Conservation (phyloP, 495 filamentous ascomycete species). For the Podospora pseudocomata region DNA sequence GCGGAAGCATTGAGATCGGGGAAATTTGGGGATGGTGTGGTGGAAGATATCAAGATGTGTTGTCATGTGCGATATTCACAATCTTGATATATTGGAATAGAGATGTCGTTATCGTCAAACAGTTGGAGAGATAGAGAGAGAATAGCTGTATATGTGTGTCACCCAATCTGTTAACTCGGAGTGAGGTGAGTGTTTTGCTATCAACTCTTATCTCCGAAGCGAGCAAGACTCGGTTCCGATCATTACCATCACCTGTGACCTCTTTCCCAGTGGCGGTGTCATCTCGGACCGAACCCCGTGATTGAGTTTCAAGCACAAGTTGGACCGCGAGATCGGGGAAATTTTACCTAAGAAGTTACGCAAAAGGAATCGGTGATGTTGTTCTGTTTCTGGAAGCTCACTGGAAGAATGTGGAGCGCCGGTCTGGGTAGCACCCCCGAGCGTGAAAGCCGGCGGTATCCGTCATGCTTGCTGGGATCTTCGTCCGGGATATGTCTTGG, state of each 20-base stretch:
- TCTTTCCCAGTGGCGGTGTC: background rate
- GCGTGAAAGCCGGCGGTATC: conserved; percentile 18
- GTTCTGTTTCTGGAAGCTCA: background rate
- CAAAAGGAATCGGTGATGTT: background rate
- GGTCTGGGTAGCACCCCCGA: too few relatives aligned
- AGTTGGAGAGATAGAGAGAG: background rate
- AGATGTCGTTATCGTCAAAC: background rate
- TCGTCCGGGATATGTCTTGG: background rate
- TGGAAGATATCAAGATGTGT: background rate
- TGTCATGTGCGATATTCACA: background rate
- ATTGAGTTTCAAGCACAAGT: background rate
- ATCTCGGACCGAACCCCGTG: background rate
- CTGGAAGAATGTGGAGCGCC: background rate
- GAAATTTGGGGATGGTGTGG: background rate
- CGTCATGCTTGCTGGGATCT: conserved; percentile 3
- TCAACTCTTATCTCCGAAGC: background rate
- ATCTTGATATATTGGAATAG: background rate
- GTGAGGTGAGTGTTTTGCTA: too few relatives aligned
- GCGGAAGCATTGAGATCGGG: background rate
- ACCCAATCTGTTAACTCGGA: background rate
- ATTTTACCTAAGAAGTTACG: background rate
- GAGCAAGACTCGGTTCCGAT: background rate
- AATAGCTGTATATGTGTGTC: background rate
- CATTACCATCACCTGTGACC: background rate
- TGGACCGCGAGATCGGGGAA: background rate